Percentiles rank a stretch among this genome's conserved stretches.
phyloP scores from a whole-genome alignment of 2,329 filamentous ascomycete genomes.

The Diaporthe sp. region DNA sequence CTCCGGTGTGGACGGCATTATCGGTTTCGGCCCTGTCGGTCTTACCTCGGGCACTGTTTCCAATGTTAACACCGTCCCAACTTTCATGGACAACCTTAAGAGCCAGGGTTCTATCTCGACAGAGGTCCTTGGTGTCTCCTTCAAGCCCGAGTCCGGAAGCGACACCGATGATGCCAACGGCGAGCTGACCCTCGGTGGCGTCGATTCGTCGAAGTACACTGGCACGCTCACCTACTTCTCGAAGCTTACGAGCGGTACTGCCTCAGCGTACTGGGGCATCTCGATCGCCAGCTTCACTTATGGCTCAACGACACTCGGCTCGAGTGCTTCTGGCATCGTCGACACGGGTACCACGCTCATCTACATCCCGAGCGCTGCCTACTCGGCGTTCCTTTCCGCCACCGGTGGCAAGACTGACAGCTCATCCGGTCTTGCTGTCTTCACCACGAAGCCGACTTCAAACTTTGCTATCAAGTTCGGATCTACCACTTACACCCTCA shows the following conservation, averaged over 20 bases:
- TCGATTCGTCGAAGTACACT: conserved; percentile 41
- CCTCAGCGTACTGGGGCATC: conserved; percentile 43
- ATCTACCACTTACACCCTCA: conserved; percentile 46
- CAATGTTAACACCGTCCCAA: conserved; percentile 44
- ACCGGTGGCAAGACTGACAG: conserved; percentile 44
- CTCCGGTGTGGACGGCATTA: conserved; percentile 24
- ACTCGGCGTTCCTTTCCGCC: conserved; percentile 46
- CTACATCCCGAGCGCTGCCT: conserved; percentile 45
- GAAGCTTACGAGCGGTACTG: conserved; percentile 36
- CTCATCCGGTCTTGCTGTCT: conserved; percentile 44
- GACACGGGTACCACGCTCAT: conserved; percentile 47
- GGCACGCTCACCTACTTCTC: conserved; percentile 42
- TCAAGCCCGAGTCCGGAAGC: conserved; percentile 44
- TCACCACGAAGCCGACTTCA: conserved; percentile 45
- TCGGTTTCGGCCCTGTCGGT: conserved; percentile 44
- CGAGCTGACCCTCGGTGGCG: conserved; percentile 44
- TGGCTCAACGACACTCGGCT: conserved; percentile 40
- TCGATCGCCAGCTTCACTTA: conserved; percentile 44
- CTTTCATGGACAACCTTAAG: conserved; percentile 47
- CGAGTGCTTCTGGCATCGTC: conserved; percentile 42
- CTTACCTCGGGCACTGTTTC: conserved; percentile 45
- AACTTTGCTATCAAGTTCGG: conserved; percentile 47
- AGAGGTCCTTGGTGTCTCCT: conserved; percentile 48
- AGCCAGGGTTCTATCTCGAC: conserved; percentile 45
- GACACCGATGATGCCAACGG: conserved; percentile 44